Evolutionary conservation across 2,329 filamentous ascomycete species (phyloP).

Genomic region (Epichloe glyceriae): DNA sequence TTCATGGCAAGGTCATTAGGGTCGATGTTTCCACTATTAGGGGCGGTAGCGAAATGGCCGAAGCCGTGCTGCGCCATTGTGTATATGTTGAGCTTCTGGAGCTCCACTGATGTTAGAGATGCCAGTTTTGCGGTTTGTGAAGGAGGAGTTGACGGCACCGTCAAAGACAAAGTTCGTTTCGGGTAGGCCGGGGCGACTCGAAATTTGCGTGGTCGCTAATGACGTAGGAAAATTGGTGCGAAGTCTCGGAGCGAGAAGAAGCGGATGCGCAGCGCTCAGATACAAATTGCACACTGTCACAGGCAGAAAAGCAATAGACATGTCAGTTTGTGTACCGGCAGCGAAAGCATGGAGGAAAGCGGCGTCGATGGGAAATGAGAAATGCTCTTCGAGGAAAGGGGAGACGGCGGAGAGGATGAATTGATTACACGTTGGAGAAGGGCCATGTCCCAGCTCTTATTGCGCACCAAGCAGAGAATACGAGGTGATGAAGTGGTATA

Average conservation of each 20-base stretch:
- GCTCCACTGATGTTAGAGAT: constrained; percentile 5
- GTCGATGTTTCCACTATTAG: constrained; percentile 54
- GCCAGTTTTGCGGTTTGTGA: constrained; percentile 6
- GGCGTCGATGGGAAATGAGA: background rate
- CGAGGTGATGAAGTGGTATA: background rate
- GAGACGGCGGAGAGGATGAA: background rate
- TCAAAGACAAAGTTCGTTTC: constrained; percentile 1
- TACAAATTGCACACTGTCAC: background rate
- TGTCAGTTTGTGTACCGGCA: background rate
- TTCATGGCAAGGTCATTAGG: constrained; percentile 72
- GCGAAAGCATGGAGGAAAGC: background rate
- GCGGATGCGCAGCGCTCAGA: background rate
- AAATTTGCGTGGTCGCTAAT: background rate
- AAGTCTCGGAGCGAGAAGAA: background rate
- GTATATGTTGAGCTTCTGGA: constrained; percentile 8
- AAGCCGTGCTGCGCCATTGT: constrained; percentile 45
- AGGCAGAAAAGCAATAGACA: background rate
- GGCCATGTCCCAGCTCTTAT: background rate
- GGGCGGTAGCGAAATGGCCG: constrained; percentile 40
- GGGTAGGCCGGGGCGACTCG: constrained; percentile 1
- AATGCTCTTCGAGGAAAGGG: background rate
- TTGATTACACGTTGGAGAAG: background rate
- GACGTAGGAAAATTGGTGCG: background rate
- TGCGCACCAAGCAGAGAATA: background rate
- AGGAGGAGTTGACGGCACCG: constrained; percentile 5